Evolutionary conservation across 1,284 basidiomycete genomes (phyloP), one percentile per base, ranked within the genome.

Genomic region (Cystobasidium sp.): DNA sequence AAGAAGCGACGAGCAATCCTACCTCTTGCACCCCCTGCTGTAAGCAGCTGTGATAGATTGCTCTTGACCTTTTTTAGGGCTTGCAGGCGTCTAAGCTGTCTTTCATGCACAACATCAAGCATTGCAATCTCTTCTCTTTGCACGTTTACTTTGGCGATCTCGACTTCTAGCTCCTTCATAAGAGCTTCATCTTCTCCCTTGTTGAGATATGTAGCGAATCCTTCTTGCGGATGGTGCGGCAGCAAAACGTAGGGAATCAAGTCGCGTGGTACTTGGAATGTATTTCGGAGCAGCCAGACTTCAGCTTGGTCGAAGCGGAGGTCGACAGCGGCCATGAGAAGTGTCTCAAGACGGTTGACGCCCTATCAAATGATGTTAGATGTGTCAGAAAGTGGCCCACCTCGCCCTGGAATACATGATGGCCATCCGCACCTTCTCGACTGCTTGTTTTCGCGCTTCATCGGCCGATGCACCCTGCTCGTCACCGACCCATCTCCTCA

Each of bases 281-380:
- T 77, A 68, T 80, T 80, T 14, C 79, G 75, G 16, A 79, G 72
- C n/a, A 79, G 75, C 37, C 64, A 80, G 53, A 77, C 71, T 66
- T 80, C 79, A 49, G 77, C 79, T 44, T 79, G 72, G 63, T 80
- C 79, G 44, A 80, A 80, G 31, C 75, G 70, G 31, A 77, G 76
- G 76, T 80, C 79, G 58, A 80, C 78, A 24, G 70, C 65, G 31
- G 73, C 62, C 67, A 79, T 78, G 49, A 80, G 75, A 6, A 79
- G 75, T 39, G 79, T 79, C 55, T 80, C 79, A 16, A 80, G 74
- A 20, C 75, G 65, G 65, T 77, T 76, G 67, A 78, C 65, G 16
- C 79, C 78, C 78, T 80, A 61, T 22, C n/a, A 14, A 59, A 3
- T 5, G 31, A 31, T 31, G 31, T 31, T 31, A 31, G 31, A 5